Conservation (phyloP, 371 early-diverging fungal genomes). For the Mortierella sp. region DNA sequence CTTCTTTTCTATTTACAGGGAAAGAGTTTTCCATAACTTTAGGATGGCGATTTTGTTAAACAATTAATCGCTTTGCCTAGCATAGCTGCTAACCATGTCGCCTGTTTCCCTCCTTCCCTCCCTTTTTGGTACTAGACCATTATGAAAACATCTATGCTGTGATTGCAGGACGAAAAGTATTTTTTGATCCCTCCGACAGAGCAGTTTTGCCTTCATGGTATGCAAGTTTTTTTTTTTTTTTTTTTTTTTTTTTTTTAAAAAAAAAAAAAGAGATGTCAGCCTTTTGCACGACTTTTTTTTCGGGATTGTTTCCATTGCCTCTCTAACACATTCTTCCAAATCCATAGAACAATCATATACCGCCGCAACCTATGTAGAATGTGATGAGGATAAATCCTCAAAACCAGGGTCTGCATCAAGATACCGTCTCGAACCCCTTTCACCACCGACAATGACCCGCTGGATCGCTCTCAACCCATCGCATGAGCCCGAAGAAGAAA, state of each 20-base stretch:
- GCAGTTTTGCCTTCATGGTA: conserved; percentile 72
- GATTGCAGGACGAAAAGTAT: conserved; percentile 75
- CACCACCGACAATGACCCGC: conserved; percentile 57
- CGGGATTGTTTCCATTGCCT: neutral
- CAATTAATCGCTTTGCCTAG: too few species aligned
- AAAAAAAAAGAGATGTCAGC: too few species aligned
- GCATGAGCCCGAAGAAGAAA: conserved; percentile 44
- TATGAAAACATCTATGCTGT: conserved; percentile 86
- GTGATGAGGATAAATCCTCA: conserved; percentile 26
- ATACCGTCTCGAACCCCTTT: conserved; percentile 54
- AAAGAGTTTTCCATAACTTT: too few species aligned
- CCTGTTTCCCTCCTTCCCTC: neutral
- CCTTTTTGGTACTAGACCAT: conserved; percentile 58
- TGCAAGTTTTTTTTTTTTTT: too few species aligned
- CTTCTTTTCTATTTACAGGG: too few species aligned
- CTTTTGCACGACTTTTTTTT: neutral
- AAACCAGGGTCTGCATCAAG: conserved; percentile 14
- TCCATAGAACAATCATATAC: conserved; percentile 63
- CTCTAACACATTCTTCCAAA: neutral
- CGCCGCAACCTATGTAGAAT: conserved; percentile 62
- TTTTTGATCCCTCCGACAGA: conserved; percentile 80
- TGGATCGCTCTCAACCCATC: conserved; percentile 77
- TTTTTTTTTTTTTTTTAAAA: too few species aligned
- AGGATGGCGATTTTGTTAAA: too few species aligned
- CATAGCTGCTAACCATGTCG: too few species aligned